A percentile compares a stretch with the other conserved stretches of the same genome.
phyloP scores from a whole-genome alignment of 2,329 filamentous ascomycete species.

The Botrytis fabae region DNA sequence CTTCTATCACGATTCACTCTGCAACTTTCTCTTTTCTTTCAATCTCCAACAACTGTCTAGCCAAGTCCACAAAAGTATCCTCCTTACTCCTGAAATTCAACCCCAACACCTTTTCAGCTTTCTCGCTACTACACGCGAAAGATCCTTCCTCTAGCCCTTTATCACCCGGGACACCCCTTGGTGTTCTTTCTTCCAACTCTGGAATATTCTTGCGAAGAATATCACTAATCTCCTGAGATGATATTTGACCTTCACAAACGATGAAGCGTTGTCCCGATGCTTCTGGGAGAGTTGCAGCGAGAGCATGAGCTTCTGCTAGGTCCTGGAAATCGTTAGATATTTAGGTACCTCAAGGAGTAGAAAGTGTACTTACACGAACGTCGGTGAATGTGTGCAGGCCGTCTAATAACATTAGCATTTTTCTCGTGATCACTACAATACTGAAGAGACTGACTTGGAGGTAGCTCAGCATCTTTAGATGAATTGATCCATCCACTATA shows the following conservation, averaged over 20 bases:
- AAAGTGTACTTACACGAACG: conserved; percentile 24
- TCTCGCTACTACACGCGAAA: conserved; percentile 27
- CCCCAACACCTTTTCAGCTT: conserved; percentile 27
- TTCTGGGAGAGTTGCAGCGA: conserved; percentile 55
- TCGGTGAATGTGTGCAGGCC: conserved; percentile 55
- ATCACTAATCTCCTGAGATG: conserved; percentile 57
- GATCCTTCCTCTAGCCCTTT: conserved; percentile 22
- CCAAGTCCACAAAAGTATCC: conserved; percentile 36
- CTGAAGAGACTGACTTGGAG: conserved; percentile 33
- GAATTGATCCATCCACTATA: conserved; percentile 52
- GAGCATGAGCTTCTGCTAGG: conserved; percentile 61
- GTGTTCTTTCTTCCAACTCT: conserved; percentile 50
- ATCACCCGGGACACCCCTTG: conserved; percentile 43
- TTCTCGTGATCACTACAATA: not conserved
- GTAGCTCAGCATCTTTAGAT: conserved; percentile 53
- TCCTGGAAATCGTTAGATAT: conserved; percentile 47
- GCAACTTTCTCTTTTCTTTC: conserved; percentile 16
- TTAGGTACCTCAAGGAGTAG: not conserved
- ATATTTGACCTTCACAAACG: conserved; percentile 58
- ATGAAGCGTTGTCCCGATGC: conserved; percentile 63
- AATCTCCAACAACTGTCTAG: conserved; percentile 33
- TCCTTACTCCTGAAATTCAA: conserved; percentile 28
- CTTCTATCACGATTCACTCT: not conserved
- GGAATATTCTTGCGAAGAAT: conserved; percentile 55
- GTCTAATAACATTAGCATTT: conserved; percentile 1